Percentiles rank a stretch among this genome's conserved stretches.
phyloP scores from a whole-genome alignment of 805 yeast species.

The Hanseniaspora singularis region DNA sequence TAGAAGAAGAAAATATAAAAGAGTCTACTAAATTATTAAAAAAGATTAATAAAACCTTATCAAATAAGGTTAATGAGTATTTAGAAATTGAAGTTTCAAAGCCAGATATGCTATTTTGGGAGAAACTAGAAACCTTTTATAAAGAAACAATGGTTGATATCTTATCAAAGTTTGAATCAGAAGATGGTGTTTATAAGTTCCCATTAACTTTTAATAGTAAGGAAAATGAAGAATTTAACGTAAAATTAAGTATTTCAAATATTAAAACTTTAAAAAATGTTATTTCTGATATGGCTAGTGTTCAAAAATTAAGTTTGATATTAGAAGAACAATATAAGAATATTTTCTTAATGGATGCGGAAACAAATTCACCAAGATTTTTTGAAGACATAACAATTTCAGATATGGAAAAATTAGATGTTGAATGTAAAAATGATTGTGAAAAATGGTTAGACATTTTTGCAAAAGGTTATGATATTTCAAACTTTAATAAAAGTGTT shows the following conservation, averaged over 20 bases:
- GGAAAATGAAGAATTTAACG: slow-evolving; percentile 28
- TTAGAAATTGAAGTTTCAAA: slow-evolving; percentile 37
- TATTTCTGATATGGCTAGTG: slow-evolving; percentile 50
- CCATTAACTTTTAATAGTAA: slow-evolving; percentile 45
- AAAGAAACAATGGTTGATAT: slow-evolving; percentile 26
- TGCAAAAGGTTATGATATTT: neutral
- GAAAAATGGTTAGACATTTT: slow-evolving; percentile 40
- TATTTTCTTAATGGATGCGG: slow-evolving; percentile 61
- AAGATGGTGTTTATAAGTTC: slow-evolving; percentile 39
- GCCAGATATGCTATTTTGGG: slow-evolving; percentile 52
- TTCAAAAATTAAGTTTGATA: slow-evolving; percentile 52
- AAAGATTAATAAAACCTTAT: slow-evolving; percentile 38
- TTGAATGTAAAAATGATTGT: neutral
- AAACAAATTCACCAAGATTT: slow-evolving; percentile 64
- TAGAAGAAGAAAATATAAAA: slow-evolving; percentile 28
- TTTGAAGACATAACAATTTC: slow-evolving; percentile 12
- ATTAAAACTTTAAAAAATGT: slow-evolving; percentile 56
- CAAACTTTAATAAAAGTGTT: slow-evolving; percentile 41
- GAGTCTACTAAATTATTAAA: slow-evolving; percentile 35
- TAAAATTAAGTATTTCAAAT: slow-evolving; percentile 35
- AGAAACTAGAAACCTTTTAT: slow-evolving; percentile 38
- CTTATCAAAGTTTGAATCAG: slow-evolving; percentile 20
- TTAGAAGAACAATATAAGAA: slow-evolving; percentile 75
- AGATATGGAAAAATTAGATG: slow-evolving; percentile 11
- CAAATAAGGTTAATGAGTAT: slow-evolving; percentile 38